These are phyloP conservation scores for Lactifluus hygrophoroides DNA, from an alignment of 768 basidiomycete species.

Conservation along the genomic window DNA sequence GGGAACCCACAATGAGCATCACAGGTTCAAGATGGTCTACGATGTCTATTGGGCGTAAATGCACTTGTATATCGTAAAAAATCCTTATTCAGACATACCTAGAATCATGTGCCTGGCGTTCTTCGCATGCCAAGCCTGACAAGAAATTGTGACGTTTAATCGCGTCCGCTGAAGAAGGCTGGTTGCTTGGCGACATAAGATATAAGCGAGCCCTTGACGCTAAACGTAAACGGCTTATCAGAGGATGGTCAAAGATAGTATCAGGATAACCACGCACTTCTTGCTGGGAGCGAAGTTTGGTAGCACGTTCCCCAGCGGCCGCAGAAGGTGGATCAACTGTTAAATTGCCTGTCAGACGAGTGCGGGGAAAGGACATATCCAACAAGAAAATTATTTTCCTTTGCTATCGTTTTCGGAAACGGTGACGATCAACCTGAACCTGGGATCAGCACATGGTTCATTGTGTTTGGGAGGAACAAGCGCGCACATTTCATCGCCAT, in stretches of 20 bases:
- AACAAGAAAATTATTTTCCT: slow-evolving; percentile 38
- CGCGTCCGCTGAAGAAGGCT: slow-evolving; percentile 84
- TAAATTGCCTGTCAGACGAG: neutral
- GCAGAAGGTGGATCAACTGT: slow-evolving; percentile 62
- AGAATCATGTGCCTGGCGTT: slow-evolving; percentile 85
- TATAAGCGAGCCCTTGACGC: slow-evolving; percentile 85
- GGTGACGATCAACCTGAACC: slow-evolving; percentile 64
- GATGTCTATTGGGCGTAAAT: slow-evolving; percentile 42
- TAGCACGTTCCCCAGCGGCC: slow-evolving; percentile 62
- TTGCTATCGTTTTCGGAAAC: slow-evolving; percentile 91
- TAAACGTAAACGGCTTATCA: slow-evolving; percentile 25
- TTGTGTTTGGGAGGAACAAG: neutral
- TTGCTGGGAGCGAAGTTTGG: slow-evolving; percentile 82
- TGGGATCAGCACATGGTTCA: slow-evolving; percentile 3
- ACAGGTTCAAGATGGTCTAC: slow-evolving; percentile 81
- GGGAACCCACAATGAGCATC: slow-evolving; percentile 94
- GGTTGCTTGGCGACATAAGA: slow-evolving; percentile 84
- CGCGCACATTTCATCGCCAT: slow-evolving; percentile 80
- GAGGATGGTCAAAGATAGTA: slow-evolving; percentile 3
- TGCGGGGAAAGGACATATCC: neutral
- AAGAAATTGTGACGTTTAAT: slow-evolving; percentile 77
- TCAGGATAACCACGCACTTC: slow-evolving; percentile 46
- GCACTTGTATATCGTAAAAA: neutral
- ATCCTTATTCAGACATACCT: slow-evolving; percentile 32
- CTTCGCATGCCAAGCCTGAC: slow-evolving; percentile 98